Base-by-base conservation (phyloP, 176 grass and related monocot genomes). In the Echinochloa phyllopogon region DNA sequence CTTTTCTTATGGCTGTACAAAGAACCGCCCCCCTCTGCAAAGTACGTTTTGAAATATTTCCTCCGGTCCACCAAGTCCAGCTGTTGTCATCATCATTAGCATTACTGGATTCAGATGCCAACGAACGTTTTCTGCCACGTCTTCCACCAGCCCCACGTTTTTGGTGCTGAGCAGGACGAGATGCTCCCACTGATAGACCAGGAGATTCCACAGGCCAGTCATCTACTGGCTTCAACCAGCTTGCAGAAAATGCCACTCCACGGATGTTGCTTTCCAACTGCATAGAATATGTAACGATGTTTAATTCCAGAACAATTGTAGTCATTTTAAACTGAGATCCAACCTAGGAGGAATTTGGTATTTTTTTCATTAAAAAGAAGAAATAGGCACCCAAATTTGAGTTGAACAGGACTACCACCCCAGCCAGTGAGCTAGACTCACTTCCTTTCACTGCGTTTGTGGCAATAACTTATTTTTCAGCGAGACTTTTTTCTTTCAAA, bases 201-300 rank as follows among this genome's bases (percentile, higher is more conserved):
- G 91, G 84, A 77, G 83, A 88, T 77, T 92, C 86, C 61, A 76
- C 47, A 45, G 87, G 85, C 74, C 91, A 89, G 48, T 95, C 93
- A 81, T 94, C 91, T 51, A 94, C 64, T 55, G 92, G 77, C 81
- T 94, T 99, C 43, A 90, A 89, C 96, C 96, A 99, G 48, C 80
- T 89, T 77, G 83, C 81, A 77, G 86, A 92, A 83, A 99, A 92
- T 73, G 93, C 89, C 80, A 99, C 87, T 80, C 80, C 87, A 76
- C 91, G 90, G 69, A 99, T 96, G 79, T 89, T 95, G 76, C 81
- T 94, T 85, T 99, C 96, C 87, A 99, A 61, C 96, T 96, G 91
- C 86, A 87, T 62, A 78, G 36, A 80, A 72, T 27, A 93, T 60
- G 41, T 62, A 86, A 71, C 8, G 72, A 86, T 3, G 57, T 78